Conservation (phyloP, 805 yeast species). For the Yamadazyma paraphyllophila region DNA sequence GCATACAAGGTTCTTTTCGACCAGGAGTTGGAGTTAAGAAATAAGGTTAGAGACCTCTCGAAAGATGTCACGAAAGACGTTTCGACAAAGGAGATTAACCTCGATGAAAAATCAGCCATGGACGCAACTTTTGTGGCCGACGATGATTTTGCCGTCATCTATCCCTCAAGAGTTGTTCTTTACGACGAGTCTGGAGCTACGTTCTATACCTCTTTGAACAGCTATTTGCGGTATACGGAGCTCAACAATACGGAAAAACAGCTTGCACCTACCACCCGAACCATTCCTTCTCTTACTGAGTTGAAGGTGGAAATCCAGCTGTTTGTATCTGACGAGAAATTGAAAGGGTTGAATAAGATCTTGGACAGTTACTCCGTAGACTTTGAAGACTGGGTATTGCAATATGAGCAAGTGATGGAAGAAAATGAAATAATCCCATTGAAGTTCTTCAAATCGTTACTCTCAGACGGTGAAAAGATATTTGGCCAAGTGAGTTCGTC, state of each 20-base stretch:
- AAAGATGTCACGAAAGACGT: not conserved
- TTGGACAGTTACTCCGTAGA: conserved; percentile 1
- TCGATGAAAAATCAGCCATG: conserved; percentile 30
- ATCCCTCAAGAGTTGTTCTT: conserved; percentile 53
- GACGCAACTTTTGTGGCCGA: conserved; percentile 50
- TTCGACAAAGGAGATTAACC: conserved; percentile 25
- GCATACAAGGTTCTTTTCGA: conserved; percentile 33
- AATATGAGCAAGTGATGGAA: conserved; percentile 40
- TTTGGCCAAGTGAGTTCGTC: not conserved
- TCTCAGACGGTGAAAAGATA: conserved; percentile 56
- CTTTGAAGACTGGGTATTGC: conserved; percentile 51
- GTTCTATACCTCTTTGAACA: conserved; percentile 29
- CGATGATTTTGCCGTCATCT: conserved; percentile 47
- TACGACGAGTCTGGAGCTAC: conserved; percentile 26
- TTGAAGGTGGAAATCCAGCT: conserved; percentile 43
- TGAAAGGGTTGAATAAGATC: conserved; percentile 35
- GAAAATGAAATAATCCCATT: conserved; percentile 47
- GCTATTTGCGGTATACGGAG: conserved; percentile 25
- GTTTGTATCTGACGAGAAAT: conserved; percentile 51
- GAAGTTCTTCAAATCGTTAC: conserved; percentile 42
- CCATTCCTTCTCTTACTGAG: not conserved
- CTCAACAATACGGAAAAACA: conserved; percentile 7
- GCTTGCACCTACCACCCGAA: conserved; percentile 1
- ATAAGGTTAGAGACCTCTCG: conserved; percentile 20
- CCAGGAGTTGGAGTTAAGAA: conserved; percentile 45